Base-by-base conservation (phyloP, 2,329 filamentous ascomycete genomes). In the Fusarium sterilihyphosum region DNA sequence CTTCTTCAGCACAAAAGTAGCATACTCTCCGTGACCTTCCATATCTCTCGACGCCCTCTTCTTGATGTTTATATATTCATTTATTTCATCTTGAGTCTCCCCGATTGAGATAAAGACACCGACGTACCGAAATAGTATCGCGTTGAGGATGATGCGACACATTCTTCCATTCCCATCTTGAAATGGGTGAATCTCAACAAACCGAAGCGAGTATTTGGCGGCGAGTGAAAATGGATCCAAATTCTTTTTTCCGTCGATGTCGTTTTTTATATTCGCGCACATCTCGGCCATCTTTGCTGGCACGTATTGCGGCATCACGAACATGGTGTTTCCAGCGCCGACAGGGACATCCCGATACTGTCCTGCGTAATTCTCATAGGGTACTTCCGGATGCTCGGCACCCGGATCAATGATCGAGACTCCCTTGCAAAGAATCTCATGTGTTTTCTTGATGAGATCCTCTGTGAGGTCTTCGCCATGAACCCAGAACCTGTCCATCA, bases 181-280 rank as follows among this genome's bases (percentile, higher is more conserved):
- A 31, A 85, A 85, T 0, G 82, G 84, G 16, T 85, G 82, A 4
- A 84, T 84, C 12, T 77, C 76, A 17, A 84, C 79, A 37, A 85
- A 82, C 6, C 72, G 53, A 5, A 79, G 61, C 0, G 78, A 78
- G 22, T 80, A 79, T 20, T 81, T 81, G 0, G 79, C 49, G 0
- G 78, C 80, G 2, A 82, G 43, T 0, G 78, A 81, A 38, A 82
- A 79, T 0, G 80, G 79, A n/a, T 82, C 80, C 2, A 82, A 8
- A 11, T 41, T 8, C 12, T 71, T 61, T 3, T 65, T 77, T 0
- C 24, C 10, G 1, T 31, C 16, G 1, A 79, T 57, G 0, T 82
- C 78, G 1, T 57, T 24, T 17, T 73, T 71, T 2, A 82, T 61
- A 3, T 61, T 47, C 2, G 53, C 38, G 58, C 78, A 79, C 61